These are phyloP conservation scores for Starmerella vitae DNA, from an alignment of 805 yeast genomes.

Conservation along the genomic window DNA sequence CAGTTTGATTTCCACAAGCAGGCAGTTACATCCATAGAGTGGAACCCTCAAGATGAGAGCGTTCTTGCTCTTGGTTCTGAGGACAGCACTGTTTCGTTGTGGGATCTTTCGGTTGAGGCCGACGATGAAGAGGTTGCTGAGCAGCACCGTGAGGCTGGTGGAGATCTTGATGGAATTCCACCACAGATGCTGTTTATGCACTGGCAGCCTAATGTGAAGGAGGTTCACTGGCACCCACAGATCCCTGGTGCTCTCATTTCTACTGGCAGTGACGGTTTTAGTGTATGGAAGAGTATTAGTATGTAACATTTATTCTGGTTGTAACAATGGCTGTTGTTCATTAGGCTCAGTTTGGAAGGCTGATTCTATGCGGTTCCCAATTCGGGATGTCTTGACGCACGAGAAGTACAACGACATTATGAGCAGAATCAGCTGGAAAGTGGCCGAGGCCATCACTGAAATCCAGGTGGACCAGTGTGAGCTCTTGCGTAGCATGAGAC, in stretches of 20 bases:
- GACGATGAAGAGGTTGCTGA: slow-evolving; percentile 92
- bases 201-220: slow-evolving; percentile 97
- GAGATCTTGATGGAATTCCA: slow-evolving; percentile 77
- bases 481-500: slow-evolving; percentile 56
- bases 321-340: no score
- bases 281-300: slow-evolving; percentile 92
- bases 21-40: slow-evolving; percentile 82
- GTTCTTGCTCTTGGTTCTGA: slow-evolving; percentile 91
- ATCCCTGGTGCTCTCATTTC: slow-evolving; percentile 91
- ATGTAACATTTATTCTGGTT: no score
- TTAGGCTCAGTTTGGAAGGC: slow-evolving; percentile 2
- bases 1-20: slow-evolving; percentile 89
- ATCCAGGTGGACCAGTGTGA: slow-evolving; percentile 81
- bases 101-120: slow-evolving; percentile 98
- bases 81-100: slow-evolving; percentile 89
- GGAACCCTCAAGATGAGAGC: slow-evolving; percentile 91
- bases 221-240: slow-evolving; percentile 94
- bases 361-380: slow-evolving; percentile 9
- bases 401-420: slow-evolving; percentile 45
- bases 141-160: slow-evolving; percentile 58
- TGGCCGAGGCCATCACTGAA: slow-evolving; percentile 61
- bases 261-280: slow-evolving; percentile 91
- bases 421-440: slow-evolving; percentile 48
- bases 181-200: slow-evolving; percentile 92
- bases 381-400: neutral